Conservation (phyloP, 2,329 filamentous ascomycete species). For the Fusarium tanahbumbuense region DNA sequence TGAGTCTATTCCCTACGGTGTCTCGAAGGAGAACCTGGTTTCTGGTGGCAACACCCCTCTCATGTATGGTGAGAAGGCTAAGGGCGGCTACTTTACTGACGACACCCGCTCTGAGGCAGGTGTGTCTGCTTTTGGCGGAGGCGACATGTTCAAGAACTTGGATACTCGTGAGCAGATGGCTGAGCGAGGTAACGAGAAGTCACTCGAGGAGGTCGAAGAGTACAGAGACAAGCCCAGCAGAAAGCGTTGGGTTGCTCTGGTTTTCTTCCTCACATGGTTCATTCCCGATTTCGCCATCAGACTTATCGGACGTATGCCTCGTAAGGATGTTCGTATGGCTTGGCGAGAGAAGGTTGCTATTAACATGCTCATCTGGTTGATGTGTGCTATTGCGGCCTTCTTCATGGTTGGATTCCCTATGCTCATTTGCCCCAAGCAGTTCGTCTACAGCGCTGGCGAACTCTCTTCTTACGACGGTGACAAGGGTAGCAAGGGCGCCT, state of each 20-base stretch:
- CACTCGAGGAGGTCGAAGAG: slow-evolving; percentile 90
- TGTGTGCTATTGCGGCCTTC: slow-evolving; percentile 82
- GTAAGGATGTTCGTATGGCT: slow-evolving; percentile 90
- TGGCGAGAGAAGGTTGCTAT: slow-evolving; percentile 99
- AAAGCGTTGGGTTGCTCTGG: slow-evolving; percentile 89
- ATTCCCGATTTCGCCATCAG: slow-evolving; percentile 87
- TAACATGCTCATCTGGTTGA: slow-evolving; percentile 96
- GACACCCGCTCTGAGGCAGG: slow-evolving; percentile 93
- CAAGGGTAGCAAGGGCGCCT: slow-evolving; percentile 68
- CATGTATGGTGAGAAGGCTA: slow-evolving; percentile 79
- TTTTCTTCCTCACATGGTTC: slow-evolving; percentile 86
- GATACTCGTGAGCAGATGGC: slow-evolving; percentile 95
- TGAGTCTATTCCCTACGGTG: slow-evolving; percentile 69
- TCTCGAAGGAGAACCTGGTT: slow-evolving; percentile 70
- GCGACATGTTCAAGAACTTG: slow-evolving; percentile 98
- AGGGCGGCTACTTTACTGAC: slow-evolving; percentile 86
- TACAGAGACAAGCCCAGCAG: slow-evolving; percentile 80
- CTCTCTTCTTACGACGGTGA: slow-evolving; percentile 80
- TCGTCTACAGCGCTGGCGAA: slow-evolving; percentile 86
- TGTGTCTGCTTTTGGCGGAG: slow-evolving; percentile 87
- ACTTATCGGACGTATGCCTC: slow-evolving; percentile 82
- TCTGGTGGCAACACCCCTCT: slow-evolving; percentile 65
- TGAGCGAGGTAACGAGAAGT: slow-evolving; percentile 92
- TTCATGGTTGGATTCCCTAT: slow-evolving; percentile 90
- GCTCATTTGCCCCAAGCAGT: slow-evolving; percentile 89